These are phyloP conservation scores for Clavispora phyllophila DNA, from an alignment of 805 yeast genomes.

Conservation along the genomic window DNA sequence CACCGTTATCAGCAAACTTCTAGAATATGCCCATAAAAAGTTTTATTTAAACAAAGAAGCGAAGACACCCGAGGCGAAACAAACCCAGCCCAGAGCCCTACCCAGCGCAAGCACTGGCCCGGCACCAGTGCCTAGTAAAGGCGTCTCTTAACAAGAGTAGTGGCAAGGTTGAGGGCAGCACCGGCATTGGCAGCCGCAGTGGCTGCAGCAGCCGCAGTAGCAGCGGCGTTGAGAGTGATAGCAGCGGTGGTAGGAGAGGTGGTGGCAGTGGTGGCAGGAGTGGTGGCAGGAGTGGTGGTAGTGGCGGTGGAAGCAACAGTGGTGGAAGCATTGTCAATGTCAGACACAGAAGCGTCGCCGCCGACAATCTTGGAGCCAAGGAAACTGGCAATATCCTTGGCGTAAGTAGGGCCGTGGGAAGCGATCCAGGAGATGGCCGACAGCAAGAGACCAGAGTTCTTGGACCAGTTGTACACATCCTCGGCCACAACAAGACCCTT, in stretches of 20 bases:
- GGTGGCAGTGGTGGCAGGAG: constrained; percentile 6
- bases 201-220: not conserved
- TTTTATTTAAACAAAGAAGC: not conserved
- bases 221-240: no score
- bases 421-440: constrained; percentile 21
- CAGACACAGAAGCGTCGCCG: constrained; percentile 24
- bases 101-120: not conserved
- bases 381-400: constrained; percentile 21
- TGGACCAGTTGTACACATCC: constrained; percentile 35
- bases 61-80: not conserved
- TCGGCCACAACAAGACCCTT: constrained; percentile 29
- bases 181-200: no score
- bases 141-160: constrained; percentile 2
- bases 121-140: constrained; percentile 1
- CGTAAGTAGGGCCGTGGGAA: constrained; percentile 23
- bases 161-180: not conserved
- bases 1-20: not conserved
- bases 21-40: not conserved
- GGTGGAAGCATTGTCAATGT: constrained; percentile 20
- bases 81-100: no score
- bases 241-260: not conserved
- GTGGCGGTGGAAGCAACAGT: constrained; percentile 15
- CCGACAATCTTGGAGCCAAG: constrained; percentile 21
- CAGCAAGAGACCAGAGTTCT: constrained; percentile 30
- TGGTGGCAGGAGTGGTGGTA: constrained; percentile 18